Evolutionary conservation across 2,329 filamentous ascomycete genomes (phyloP), one percentile per base, ranked within the genome.

Genomic region (Ploettnerulaceae sp.): DNA sequence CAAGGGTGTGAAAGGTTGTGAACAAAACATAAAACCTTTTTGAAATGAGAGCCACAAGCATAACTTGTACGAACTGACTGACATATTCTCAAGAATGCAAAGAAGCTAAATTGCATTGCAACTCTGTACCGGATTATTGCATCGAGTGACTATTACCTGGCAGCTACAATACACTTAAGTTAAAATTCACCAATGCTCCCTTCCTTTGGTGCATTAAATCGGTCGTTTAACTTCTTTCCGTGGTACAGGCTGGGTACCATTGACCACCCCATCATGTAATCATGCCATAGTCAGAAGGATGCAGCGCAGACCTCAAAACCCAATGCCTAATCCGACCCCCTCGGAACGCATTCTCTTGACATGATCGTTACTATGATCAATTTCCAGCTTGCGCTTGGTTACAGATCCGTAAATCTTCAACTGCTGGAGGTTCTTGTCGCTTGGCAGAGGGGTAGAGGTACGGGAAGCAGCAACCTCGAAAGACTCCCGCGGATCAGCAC

Each of bases 391-490:
- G 17, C 61, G 62, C 63, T 84, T 84, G 56, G 72, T 77, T 21
- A 83, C 72, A 26, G 76, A 71, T 1, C 79, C 80, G 58, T 81
- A 82, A 4, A 85, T 64, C 61, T 79, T 84, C 29, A 73, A 73
- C 61, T 85, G 81, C n/a, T 78, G 67, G 26, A 73, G 53, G 33
- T 33, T 40, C 66, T 68, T 61, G 65, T 74, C 53, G 59, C 69
- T 48, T 65, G 68, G 56, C 64, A 67, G 48, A 60, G 68, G 55
- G 56, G 59, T 61, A n/a, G 43, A 44, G 8, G 50, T 54, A 8
- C 60, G 56, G 9, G 59, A 60, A 26, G 54, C 53, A 14, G 58
- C 57, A 47, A 65, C 58, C 24, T 64, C 62, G 28, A 61, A 69
- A 57, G 62, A 66, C 56, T 67, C 56, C 57, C 36, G 69, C 63